These are phyloP conservation scores for Hymenoscyphus occultus DNA, from an alignment of 2,329 filamentous ascomycete genomes.

Conservation along the genomic window DNA sequence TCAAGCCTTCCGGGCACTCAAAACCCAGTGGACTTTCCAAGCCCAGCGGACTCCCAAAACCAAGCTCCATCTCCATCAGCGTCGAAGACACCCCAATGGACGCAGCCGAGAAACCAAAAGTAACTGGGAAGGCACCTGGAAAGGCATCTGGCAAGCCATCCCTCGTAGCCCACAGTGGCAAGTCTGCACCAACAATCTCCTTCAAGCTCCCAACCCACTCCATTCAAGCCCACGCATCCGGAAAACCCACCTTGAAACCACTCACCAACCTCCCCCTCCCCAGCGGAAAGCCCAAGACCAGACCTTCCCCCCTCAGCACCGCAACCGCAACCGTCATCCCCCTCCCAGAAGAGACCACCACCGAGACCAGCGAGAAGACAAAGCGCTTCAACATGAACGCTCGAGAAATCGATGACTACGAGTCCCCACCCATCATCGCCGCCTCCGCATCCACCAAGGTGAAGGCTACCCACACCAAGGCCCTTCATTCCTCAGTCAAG, in stretches of 20 bases:
- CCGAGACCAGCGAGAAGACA: not conserved
- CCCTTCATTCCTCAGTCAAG: not conserved
- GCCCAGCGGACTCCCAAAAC: not conserved
- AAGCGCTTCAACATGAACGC: not conserved
- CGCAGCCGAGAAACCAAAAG: not conserved
- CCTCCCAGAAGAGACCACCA: not conserved
- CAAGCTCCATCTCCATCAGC: not conserved
- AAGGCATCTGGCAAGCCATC: not conserved
- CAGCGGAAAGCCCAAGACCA: not conserved
- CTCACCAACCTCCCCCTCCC: not conserved
- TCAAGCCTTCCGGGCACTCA: not conserved
- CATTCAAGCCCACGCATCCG: not conserved
- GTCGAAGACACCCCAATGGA: not conserved
- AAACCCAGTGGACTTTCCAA: not conserved
- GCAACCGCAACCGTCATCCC: conserved; percentile 2
- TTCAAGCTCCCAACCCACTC: not conserved
- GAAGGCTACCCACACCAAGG: not conserved
- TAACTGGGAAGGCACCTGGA: not conserved
- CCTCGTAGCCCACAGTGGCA: not conserved
- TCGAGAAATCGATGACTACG: not conserved
- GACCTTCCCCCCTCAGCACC: not conserved
- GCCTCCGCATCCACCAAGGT: not conserved
- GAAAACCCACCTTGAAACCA: not conserved
- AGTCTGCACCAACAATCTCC: not conserved
- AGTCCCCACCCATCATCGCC: not conserved